Evolutionary conservation across 2,329 filamentous ascomycete species (phyloP).

Genomic region (Hypoxylon sp.): DNA sequence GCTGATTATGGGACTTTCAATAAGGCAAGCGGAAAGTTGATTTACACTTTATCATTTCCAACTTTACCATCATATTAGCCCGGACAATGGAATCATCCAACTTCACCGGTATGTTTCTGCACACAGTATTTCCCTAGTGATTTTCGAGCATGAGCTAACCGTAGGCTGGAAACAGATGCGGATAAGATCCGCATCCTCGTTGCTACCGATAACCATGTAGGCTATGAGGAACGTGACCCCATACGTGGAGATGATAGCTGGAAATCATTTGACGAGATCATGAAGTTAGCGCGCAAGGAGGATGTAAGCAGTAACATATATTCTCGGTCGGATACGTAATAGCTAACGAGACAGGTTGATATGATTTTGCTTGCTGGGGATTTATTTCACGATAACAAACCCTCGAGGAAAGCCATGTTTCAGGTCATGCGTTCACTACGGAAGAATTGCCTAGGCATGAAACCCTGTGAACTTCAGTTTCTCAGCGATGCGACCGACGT

Average conservation of each 20-base stretch:
- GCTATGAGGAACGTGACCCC: constrained; percentile 91
- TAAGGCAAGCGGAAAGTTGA: constrained; percentile 3
- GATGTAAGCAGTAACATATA: constrained; percentile 64
- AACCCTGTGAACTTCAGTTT: constrained; percentile 94
- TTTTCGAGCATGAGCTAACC: constrained; percentile 29
- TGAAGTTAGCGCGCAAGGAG: constrained; percentile 83
- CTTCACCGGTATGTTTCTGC: constrained; percentile 36
- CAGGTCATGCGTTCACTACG: constrained; percentile 95
- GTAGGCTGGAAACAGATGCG: constrained; percentile 46
- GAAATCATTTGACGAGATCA: constrained; percentile 94
- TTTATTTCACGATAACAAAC: constrained; percentile 98
- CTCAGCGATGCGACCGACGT: constrained; percentile 91
- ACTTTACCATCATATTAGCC: background rate
- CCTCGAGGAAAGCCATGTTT: constrained; percentile 93
- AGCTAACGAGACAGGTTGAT: constrained; percentile 69
- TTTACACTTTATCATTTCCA: background rate
- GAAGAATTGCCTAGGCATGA: constrained; percentile 93
- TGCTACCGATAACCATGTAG: constrained; percentile 97
- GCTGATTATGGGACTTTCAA: background rate
- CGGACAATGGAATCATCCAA: constrained; percentile 41
- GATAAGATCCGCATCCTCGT: constrained; percentile 96
- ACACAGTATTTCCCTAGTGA: constrained; percentile 43
- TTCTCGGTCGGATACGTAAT: constrained; percentile 7
- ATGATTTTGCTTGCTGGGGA: constrained; percentile 97
- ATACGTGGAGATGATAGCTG: constrained; percentile 97